A percentile compares a stretch with the other conserved stretches of the same genome.
Evolutionary conservation across 75 land plant species (phyloP).

Genomic region (Larix kaempferi): DNA sequence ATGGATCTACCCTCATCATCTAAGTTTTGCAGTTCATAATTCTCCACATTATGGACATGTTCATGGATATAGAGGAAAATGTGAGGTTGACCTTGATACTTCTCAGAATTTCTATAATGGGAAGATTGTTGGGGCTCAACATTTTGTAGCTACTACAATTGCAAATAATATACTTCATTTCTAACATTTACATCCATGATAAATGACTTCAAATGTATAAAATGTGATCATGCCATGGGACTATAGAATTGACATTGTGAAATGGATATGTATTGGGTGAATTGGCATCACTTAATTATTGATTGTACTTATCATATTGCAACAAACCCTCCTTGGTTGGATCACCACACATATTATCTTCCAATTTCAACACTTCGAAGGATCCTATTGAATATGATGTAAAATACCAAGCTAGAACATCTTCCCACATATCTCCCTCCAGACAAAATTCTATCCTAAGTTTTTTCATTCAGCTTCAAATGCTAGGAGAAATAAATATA

Average conservation of each 20-base stretch:
- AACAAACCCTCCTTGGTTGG: too few species aligned
- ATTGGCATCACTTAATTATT: slow-evolving; percentile 90
- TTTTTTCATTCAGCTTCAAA: too few species aligned
- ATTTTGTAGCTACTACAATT: slow-evolving; percentile 81
- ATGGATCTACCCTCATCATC: too few species aligned
- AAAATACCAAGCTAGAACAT: too few species aligned
- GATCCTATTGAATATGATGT: too few species aligned
- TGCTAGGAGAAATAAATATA: too few species aligned
- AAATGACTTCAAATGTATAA: slow-evolving; percentile 68
- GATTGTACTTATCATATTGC: slow-evolving; percentile 31
- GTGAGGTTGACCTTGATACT: slow-evolving; percentile 58
- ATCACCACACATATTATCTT: too few species aligned
- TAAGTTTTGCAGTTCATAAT: too few species aligned
- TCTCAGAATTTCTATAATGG: slow-evolving; percentile 73
- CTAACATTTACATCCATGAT: too few species aligned
- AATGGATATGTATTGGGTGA: slow-evolving; percentile 96
- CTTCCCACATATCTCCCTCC: too few species aligned
- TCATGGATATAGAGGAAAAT: slow-evolving; percentile 55
- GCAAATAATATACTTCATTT: slow-evolving; percentile 2
- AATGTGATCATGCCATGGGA: slow-evolving; percentile 93
- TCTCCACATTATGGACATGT: slow-evolving; percentile 41
- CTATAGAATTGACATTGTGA: slow-evolving; percentile 87
- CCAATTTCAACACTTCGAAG: too few species aligned
- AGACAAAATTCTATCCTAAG: too few species aligned
- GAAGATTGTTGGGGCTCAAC: slow-evolving; percentile 88